Evolutionary conservation across 2,329 filamentous ascomycete genomes (phyloP), one percentile per base, ranked within the genome.

Genomic region (Trichoderma endophyticum): DNA sequence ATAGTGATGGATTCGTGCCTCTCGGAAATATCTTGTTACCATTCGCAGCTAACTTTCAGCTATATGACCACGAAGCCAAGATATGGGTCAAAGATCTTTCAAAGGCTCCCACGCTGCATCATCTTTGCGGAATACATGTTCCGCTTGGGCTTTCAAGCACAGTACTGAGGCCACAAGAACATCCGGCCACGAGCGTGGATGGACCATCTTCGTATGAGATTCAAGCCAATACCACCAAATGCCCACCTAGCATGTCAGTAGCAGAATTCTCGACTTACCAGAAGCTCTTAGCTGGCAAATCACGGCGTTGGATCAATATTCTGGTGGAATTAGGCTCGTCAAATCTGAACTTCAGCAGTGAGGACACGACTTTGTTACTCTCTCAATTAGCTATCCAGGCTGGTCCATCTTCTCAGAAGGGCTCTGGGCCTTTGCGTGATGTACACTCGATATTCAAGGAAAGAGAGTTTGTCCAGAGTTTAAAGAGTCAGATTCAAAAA

Each of bases 191-290:
- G 30, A 18, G 21, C 30, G 5, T 66, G 4, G 36, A 61, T 18
- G 71, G 71, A 14, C 67, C 48, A n/a, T 57, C 71, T 82, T 91
- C 89, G 0, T 89, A 89, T 72, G 80, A 86, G 7, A 81, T 87
- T 0, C 78, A 89, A 39, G 85, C 88, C 0, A 87, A 80, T 14
- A 85, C 87, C 36, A 78, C 81, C 0, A 77, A 78, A 2, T 89
- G 88, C 60, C 87, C 88, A 0, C 54, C 79, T 0, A 79, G 81
- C 0, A 71, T 88, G 30, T 84, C 83, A 1, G 63, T 83, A 0
- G 85, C 89, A 15, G 89, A 91, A 69, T 90, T 84, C 62, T 80
- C 83, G 28, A 83, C 88, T 0, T 85, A 86, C 65, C 85, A 88
- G 71, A 80, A 78, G 0, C 77, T 89, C 0, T 75, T 87, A 1